These are phyloP conservation scores for Penicillium subrubescens DNA, from an alignment of 495 filamentous ascomycete genomes.

Conservation along the genomic window DNA sequence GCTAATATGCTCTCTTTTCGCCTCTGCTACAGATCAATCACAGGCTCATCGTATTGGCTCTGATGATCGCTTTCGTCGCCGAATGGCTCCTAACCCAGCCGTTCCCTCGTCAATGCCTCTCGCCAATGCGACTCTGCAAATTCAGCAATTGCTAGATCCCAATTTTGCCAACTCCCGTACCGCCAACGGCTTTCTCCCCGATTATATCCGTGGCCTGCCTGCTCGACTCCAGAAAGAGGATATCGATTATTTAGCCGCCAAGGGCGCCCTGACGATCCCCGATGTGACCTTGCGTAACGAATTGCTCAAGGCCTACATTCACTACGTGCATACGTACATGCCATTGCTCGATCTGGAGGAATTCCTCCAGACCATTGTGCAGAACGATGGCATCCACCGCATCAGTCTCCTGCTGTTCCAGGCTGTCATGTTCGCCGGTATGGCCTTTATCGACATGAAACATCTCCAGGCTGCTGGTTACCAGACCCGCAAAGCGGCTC, in stretches of 20 bases:
- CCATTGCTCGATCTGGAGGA: slow-evolving; percentile 78
- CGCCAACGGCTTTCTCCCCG: slow-evolving; percentile 52
- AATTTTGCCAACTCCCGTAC: slow-evolving; percentile 34
- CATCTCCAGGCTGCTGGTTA: slow-evolving; percentile 71
- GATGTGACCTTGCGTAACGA: slow-evolving; percentile 68
- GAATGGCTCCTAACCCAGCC: slow-evolving; percentile 42
- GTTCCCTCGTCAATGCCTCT: slow-evolving; percentile 41
- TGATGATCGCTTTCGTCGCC: slow-evolving; percentile 35
- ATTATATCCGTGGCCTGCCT: slow-evolving; percentile 75
- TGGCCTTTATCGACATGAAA: slow-evolving; percentile 74
- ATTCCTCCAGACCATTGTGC: slow-evolving; percentile 66
- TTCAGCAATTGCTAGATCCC: slow-evolving; percentile 45
- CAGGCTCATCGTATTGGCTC: slow-evolving; percentile 39
- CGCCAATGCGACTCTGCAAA: slow-evolving; percentile 42
- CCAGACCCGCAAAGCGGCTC: slow-evolving; percentile 66
- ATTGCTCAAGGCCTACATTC: slow-evolving; percentile 71
- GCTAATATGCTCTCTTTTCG: neutral
- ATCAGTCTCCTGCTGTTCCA: slow-evolving; percentile 81
- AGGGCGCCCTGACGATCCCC: slow-evolving; percentile 75
- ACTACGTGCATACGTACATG: slow-evolving; percentile 89
- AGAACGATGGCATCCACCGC: slow-evolving; percentile 64
- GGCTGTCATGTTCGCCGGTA: slow-evolving; percentile 79
- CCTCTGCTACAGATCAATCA: slow-evolving; percentile 36
- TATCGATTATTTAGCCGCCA: slow-evolving; percentile 69
- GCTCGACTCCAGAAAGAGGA: slow-evolving; percentile 70